Evolutionary conservation across 192 early-diverging fungal genomes (phyloP), one percentile per base, ranked within the genome.

Genomic region (Podila epicladia): DNA sequence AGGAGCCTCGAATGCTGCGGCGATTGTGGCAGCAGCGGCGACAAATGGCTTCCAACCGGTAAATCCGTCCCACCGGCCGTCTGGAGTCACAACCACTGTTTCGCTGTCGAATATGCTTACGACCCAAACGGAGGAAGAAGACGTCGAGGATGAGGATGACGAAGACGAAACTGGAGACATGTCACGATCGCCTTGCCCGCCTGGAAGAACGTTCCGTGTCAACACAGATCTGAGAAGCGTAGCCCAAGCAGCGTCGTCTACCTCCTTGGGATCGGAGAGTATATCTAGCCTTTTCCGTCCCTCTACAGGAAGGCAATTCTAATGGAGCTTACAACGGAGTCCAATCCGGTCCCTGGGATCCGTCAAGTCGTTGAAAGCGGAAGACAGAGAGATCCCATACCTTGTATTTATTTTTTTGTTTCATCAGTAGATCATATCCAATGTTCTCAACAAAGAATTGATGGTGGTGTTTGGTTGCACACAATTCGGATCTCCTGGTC

Each of bases 181-280:
- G 20, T 61, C 70, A 49, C 57, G 64, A 15, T 77, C 75, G 45
- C 75, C 75, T 3, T 77, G 75, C 65, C 75, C 75, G 9, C 75
- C 75, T 1, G 75, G 75, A 20, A 71, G 53, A 13, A 71, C 68
- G 62, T 19, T 63, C 5, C 35, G 69, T 0, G 58, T 64, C 8
- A 67, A 31, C 17, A 71, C 69, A 9, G 75, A 77, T 33, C 64
- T 71, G 31, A 77, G 60, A 58, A 67, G 68, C 48, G 69, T 71
- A 2, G 69, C 69, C 2, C 55, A 58, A 17, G 72, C 72, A 29
- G 41, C 64, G 9, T 64, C 58, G 0, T 45, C 72, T 13, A 58
- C 31, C 4, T 38, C 62, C 41, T 3, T 45, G 13, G 41, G 41
- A 15, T 45, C 41, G 4, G 41, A 45, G 41, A 45, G 9, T 12